A percentile compares a stretch with the other conserved stretches of the same genome.
Evolutionary conservation across 2,329 filamentous ascomycete species (phyloP).

Genomic region (Aspergillus sp.): DNA sequence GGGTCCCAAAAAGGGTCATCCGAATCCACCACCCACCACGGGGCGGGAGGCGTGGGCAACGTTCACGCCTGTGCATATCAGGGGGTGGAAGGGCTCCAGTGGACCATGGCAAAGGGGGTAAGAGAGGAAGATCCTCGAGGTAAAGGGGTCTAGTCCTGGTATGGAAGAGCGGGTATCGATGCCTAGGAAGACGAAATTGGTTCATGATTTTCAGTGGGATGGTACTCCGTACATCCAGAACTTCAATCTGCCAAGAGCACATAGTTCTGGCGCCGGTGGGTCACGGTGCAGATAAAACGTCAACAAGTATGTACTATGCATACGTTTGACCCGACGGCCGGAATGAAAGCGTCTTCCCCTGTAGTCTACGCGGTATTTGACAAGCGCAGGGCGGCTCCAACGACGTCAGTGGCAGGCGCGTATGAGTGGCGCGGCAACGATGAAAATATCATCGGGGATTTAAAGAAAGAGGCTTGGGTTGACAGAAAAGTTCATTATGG

Average conservation of each 20-base stretch:
- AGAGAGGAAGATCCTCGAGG: constrained; percentile 5
- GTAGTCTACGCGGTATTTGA: not conserved
- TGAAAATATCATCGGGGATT: not conserved
- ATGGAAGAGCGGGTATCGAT: constrained; percentile 1
- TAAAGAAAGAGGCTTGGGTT: not conserved
- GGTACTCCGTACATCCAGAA: not conserved
- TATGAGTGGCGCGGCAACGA: not conserved
- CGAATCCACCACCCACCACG: not conserved
- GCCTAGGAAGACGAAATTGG: constrained; percentile 1
- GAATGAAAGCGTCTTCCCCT: not conserved
- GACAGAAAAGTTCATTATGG: not conserved
- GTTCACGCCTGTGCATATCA: constrained; percentile 8
- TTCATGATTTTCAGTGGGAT: constrained; percentile 7
- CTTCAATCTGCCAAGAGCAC: constrained; percentile 5
- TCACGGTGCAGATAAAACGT: constrained; percentile 4
- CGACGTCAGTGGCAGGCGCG: not conserved
- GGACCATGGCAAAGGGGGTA: not conserved
- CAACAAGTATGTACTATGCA: constrained; percentile 5
- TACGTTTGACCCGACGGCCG: not conserved
- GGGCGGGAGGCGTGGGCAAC: constrained; percentile 10
- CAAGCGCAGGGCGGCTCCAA: not conserved
- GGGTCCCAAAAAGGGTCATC: constrained; percentile 6
- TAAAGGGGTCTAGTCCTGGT: not conserved
- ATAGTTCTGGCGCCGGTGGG: constrained; percentile 4
- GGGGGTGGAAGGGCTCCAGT: constrained; percentile 9